These are phyloP conservation scores for Davidsoniella neocaledoniae DNA, from an alignment of 2,329 filamentous ascomycete genomes.

Conservation along the genomic window DNA sequence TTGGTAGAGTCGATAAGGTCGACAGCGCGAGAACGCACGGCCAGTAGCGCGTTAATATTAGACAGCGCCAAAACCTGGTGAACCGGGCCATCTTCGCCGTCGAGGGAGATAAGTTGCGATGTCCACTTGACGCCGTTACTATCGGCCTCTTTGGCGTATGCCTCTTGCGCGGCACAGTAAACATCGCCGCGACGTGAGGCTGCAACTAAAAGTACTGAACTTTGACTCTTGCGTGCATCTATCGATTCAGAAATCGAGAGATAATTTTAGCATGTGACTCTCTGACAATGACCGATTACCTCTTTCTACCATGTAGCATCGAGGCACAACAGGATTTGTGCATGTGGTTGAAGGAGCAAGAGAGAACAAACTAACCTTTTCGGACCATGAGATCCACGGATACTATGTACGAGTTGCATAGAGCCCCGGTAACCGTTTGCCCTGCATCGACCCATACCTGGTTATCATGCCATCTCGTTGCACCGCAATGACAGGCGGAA, in stretches of 20 bases:
- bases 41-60: constrained; percentile 40
- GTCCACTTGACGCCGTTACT: constrained; percentile 26
- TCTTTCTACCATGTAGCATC: too few species aligned
- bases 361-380: constrained; percentile 23
- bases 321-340: too few species aligned
- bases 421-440: constrained; percentile 19
- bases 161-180: neutral
- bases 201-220: neutral
- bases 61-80: constrained; percentile 42
- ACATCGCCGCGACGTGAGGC: constrained; percentile 3
- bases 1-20: constrained; percentile 36
- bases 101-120: constrained; percentile 27
- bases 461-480: constrained; percentile 46
- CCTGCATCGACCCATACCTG: constrained; percentile 35
- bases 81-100: constrained; percentile 17
- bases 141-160: neutral
- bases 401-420: constrained; percentile 36
- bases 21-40: constrained; percentile 39
- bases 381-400: constrained; percentile 31
- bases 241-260: too few species aligned
- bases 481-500: constrained; percentile 35
- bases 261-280: neutral
- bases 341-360: neutral
- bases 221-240: too few species aligned
- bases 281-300: neutral